Conservation (phyloP, 805 yeast genomes). For the Monosporozyma solicola region DNA sequence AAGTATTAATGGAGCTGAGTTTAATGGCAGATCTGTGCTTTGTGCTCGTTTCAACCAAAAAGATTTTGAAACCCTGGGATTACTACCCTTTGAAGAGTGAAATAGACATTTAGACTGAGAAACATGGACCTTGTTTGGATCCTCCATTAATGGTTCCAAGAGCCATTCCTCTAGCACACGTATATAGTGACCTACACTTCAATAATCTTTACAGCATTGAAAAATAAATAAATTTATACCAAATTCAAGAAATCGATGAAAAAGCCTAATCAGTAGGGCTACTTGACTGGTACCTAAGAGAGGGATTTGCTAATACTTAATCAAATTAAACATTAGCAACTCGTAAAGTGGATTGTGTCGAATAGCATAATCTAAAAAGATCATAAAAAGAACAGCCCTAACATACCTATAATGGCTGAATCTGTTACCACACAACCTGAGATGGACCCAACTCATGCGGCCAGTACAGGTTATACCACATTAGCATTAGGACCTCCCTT, state of each 20-base stretch:
- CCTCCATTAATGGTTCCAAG: neutral
- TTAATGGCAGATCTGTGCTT: slow-evolving; percentile 59
- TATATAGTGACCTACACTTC: neutral
- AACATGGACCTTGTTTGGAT: neutral
- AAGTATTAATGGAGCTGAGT: slow-evolving; percentile 54
- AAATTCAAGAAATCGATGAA: neutral
- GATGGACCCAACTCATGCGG: neutral
- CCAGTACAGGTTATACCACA: neutral
- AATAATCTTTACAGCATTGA: neutral
- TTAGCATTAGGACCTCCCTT: neutral
- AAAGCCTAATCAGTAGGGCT: neutral
- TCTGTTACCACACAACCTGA: neutral
- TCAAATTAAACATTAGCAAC: neutral
- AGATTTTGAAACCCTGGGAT: neutral
- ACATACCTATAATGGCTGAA: neutral
- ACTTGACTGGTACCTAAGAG: neutral
- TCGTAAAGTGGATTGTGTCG: neutral
- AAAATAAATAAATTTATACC: neutral
- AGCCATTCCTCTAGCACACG: neutral
- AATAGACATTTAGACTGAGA: neutral
- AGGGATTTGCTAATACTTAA: neutral
- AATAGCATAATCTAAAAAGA: neutral
- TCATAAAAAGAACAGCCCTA: neutral
- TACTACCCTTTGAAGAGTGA: neutral
- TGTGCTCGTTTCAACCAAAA: slow-evolving; percentile 44